Conservation (phyloP, 192 early-diverging fungal genomes). For the Backusella australiensis region DNA sequence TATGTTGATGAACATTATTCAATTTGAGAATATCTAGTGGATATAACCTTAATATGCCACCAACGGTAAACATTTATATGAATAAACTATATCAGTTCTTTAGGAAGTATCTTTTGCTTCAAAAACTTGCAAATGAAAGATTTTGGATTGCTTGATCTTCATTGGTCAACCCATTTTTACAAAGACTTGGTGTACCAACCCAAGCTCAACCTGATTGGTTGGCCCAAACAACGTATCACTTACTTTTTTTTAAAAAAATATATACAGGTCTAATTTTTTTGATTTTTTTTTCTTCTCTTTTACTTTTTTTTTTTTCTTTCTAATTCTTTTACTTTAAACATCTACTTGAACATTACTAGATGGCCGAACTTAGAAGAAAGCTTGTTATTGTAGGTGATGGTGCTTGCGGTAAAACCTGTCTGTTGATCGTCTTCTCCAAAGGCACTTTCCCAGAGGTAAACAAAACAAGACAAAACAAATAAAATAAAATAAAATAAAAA, state of each 20-base stretch:
- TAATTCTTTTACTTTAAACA: not conserved
- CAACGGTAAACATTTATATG: too few relatives aligned
- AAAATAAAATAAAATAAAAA: constrained; percentile 75
- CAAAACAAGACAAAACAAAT: constrained; percentile 90
- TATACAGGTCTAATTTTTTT: not conserved
- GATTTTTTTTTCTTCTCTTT: not conserved
- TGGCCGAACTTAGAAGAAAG: constrained; percentile 73
- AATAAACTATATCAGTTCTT: too few relatives aligned
- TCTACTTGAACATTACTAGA: constrained; percentile 74
- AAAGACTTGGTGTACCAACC: not conserved
- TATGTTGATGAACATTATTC: too few relatives aligned
- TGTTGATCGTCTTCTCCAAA: constrained; percentile 82
- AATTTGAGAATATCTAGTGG: too few relatives aligned
- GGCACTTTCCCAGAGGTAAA: constrained; percentile 82
- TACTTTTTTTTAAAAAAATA: not conserved
- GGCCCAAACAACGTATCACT: not conserved
- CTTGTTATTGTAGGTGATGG: constrained; percentile 94
- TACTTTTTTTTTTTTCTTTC: not conserved
- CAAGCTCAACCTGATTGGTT: not conserved
- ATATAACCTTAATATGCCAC: too few relatives aligned
- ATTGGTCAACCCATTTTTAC: not conserved
- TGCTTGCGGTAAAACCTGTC: constrained; percentile 90
- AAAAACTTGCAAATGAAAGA: too few relatives aligned
- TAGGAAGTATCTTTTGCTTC: too few relatives aligned
- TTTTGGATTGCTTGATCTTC: not conserved